Base-by-base conservation (phyloP, 176 grass and related monocot genomes). In the Musa beccarii region DNA sequence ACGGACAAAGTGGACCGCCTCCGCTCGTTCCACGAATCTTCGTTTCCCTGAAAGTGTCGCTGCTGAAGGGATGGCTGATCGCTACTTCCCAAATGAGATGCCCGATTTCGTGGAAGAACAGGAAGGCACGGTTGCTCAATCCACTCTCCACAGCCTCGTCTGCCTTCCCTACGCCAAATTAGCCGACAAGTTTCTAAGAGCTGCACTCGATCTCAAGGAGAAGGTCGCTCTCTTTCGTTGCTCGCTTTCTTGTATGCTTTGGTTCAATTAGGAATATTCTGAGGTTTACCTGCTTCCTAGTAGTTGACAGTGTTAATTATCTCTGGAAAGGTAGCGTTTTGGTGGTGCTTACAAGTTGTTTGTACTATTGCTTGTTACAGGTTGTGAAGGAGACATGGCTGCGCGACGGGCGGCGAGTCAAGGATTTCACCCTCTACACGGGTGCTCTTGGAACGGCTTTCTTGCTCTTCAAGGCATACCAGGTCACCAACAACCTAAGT, bases 21-120 rank as follows among this genome's bases (percentile, higher is more conserved):
- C 34, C 34, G 3, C 34, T 43, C 34, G 34, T 43, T 43, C 34
- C 34, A 0, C 34, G 6, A 43, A 43, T 6, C 34, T 43, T 4
- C 34, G 0, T 0, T 43, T 43, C 34, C 4, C 34, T 43, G 3
- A 6, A 0, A 43, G 34, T 43, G 34, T 43, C 34, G 4, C 34
- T 43, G 4, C 34, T 4, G 34, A 43, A 43, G 10, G 26, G n/a
- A 98, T 98, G 90, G 90, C 82, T 19, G 88, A 93, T 62, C 90
- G 95, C 51, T 93, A 87, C 86, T 91, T 93, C 69, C 80, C 81
- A 26, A 93, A 93, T 66, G 88, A 98, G 53, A 86, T 93, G 78
- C 88, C 86, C 2, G 86, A 91, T 69, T 98, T 89, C 75, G 82
- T 89, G 72, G 74, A 76, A 63, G 57, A 76, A 76, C 17, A 64